Percentiles rank a stretch among this genome's conserved stretches.
Conservation (phyloP, 23 red algal species). For the Agarophyton chilense region DNA sequence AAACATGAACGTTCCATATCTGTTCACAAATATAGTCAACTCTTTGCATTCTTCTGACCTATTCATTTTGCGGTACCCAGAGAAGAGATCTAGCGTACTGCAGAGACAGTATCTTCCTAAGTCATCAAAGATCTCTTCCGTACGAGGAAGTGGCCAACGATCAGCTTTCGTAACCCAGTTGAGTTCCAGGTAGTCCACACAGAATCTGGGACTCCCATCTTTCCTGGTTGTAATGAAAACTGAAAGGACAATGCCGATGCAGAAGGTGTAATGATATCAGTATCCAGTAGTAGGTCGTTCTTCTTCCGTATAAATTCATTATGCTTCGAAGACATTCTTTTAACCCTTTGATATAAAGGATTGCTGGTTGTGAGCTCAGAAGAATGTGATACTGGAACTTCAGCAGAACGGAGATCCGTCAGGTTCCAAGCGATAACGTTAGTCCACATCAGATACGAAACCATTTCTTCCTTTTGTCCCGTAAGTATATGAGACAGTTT, state of each 20-base stretch:
- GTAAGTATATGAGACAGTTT: not conserved
- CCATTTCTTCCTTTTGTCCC: not conserved
- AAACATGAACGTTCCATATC: slow-evolving; percentile 22
- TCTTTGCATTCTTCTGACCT: slow-evolving; percentile 6
- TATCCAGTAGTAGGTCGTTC: not conserved
- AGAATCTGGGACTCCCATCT: slow-evolving; percentile 7
- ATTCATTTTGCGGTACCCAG: not conserved
- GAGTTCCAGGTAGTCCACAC: not conserved
- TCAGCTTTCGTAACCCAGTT: slow-evolving; percentile 16
- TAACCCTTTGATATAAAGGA: not conserved
- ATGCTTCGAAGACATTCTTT: not conserved
- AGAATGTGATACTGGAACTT: not conserved
- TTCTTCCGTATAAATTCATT: slow-evolving; percentile 3
- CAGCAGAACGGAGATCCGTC: not conserved
- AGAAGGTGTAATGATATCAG: not conserved
- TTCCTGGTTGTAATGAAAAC: slow-evolving; percentile 16
- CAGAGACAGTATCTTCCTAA: too few species aligned
- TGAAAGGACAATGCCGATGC: slow-evolving; percentile 9
- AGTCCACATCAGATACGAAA: not conserved
- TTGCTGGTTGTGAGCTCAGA: not conserved
- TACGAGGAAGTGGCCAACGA: not conserved
- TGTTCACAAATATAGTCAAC: slow-evolving; percentile 6
- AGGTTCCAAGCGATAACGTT: not conserved
- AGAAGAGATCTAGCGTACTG: slow-evolving; percentile 22
- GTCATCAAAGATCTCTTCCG: slow-evolving; percentile 32